Percentiles rank a stretch among this genome's conserved stretches.
phyloP scores from a whole-genome alignment of 2,329 filamentous ascomycete genomes.

The Scedosporium dehoogii region DNA sequence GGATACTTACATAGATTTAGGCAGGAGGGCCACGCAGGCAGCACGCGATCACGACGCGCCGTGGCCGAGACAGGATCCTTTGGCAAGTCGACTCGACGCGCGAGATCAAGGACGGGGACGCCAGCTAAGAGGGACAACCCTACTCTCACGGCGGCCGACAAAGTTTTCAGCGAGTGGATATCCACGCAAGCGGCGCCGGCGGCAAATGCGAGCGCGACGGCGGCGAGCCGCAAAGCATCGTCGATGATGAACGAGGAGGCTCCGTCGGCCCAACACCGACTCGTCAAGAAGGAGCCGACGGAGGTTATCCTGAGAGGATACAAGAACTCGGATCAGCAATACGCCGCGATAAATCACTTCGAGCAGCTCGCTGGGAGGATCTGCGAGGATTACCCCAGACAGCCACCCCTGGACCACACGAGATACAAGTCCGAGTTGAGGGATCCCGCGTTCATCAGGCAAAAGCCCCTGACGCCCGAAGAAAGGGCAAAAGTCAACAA shows the following conservation, averaged over 20 bases:
- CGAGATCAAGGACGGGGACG: constrained; percentile 51
- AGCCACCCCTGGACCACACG: constrained; percentile 60
- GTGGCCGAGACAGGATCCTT: constrained; percentile 55
- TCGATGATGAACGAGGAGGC: constrained; percentile 15
- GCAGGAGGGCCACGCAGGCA: constrained; percentile 40
- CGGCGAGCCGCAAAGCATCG: constrained; percentile 21
- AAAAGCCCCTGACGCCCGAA: constrained; percentile 54
- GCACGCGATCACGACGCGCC: constrained; percentile 38
- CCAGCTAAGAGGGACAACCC: constrained; percentile 50
- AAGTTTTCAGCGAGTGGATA: constrained; percentile 50
- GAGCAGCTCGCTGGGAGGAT: constrained; percentile 78
- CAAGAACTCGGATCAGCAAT: constrained; percentile 53
- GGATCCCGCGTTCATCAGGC: constrained; percentile 60
- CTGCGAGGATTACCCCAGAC: constrained; percentile 86
- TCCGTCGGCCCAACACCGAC: constrained; percentile 24
- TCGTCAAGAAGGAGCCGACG: constrained; percentile 36
- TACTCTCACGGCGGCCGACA: constrained; percentile 51
- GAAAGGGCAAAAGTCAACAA: constrained; percentile 72
- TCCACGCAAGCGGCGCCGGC: constrained; percentile 30
- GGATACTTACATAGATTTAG: constrained; percentile 20
- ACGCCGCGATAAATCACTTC: constrained; percentile 82
- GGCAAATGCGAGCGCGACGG: constrained; percentile 13
- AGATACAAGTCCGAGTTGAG: constrained; percentile 67
- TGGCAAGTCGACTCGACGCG: constrained; percentile 55
- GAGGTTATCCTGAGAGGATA: constrained; percentile 85